These are phyloP conservation scores for Mycena kentingensis DNA, from an alignment of 768 basidiomycete species.

Conservation along the genomic window DNA sequence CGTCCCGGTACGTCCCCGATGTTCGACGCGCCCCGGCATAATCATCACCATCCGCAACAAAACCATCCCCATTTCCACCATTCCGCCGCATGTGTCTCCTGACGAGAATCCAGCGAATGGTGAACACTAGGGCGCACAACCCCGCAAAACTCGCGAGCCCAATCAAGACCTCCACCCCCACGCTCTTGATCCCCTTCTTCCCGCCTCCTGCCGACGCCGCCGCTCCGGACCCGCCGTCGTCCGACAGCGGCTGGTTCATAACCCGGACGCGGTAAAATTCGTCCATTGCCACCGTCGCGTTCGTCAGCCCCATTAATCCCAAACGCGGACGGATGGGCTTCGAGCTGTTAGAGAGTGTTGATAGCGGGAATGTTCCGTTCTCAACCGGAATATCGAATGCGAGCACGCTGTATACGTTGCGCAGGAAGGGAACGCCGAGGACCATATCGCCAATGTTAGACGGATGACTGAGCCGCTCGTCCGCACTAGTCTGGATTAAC, in stretches of 20 bases:
- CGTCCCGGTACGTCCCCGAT: conserved; percentile 12
- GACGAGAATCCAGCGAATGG: conserved; percentile 50
- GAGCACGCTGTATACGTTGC: conserved; percentile 78
- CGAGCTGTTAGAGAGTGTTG: conserved; percentile 13
- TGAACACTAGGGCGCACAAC: conserved; percentile 56
- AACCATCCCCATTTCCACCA: conserved; percentile 13
- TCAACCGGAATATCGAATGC: conserved; percentile 55
- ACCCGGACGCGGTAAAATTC: conserved; percentile 76
- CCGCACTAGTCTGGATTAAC: conserved; percentile 59
- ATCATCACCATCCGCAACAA: conserved; percentile 4
- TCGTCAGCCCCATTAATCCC: conserved; percentile 65
- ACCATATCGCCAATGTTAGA: conserved; percentile 64
- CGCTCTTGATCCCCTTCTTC: conserved; percentile 41
- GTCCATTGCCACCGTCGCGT: conserved; percentile 58
- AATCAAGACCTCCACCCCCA: conserved; percentile 66
- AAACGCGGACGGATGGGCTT: conserved; percentile 45
- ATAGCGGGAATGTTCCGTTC: conserved; percentile 47
- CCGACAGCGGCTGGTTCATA: conserved; percentile 56
- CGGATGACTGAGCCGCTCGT: conserved; percentile 40
- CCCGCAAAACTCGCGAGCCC: conserved; percentile 60
- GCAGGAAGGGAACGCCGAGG: conserved; percentile 77
- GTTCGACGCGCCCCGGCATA: conserved; percentile 8
- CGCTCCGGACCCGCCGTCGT: conserved; percentile 11
- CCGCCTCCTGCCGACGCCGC: conserved; percentile 23
- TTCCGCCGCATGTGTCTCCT: conserved; percentile 37